A percentile compares a stretch with the other conserved stretches of the same genome.
phyloP scores from a whole-genome alignment of 306 rosid species.

The Dryas alaskensis region DNA sequence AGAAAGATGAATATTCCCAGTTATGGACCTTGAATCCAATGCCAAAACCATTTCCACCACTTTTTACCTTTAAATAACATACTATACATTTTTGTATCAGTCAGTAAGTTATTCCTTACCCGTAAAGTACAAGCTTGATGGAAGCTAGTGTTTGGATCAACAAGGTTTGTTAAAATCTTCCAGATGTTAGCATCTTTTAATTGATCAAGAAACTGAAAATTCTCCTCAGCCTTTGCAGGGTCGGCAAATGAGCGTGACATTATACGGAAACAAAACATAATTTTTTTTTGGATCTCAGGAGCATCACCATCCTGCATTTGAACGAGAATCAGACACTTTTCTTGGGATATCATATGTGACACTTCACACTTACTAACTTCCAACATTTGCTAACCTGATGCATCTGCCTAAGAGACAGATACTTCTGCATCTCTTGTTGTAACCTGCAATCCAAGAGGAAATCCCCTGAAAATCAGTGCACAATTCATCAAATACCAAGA shows the following conservation, averaged over 20 bases:
- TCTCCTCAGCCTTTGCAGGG: conserved; percentile 79
- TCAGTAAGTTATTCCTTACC: conserved; percentile 46
- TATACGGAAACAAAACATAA: conserved; percentile 65
- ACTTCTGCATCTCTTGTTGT: conserved; percentile 96
- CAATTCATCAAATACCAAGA: conserved; percentile 34
- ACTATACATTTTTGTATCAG: neutral
- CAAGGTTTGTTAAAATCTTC: conserved; percentile 83
- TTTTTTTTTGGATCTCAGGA: conserved; percentile 76
- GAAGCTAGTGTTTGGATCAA: conserved; percentile 72
- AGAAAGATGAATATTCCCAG: neutral
- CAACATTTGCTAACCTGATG: conserved; percentile 63
- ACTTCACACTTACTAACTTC: conserved; percentile 26
- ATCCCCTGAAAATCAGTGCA: conserved; percentile 37
- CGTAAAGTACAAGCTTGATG: conserved; percentile 62
- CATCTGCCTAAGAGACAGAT: conserved; percentile 67
- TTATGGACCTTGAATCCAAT: neutral
- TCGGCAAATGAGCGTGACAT: conserved; percentile 91
- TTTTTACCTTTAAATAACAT: conserved; percentile 5
- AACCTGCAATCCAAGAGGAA: conserved; percentile 67
- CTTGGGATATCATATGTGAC: conserved; percentile 25
- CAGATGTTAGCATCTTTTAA: conserved; percentile 91
- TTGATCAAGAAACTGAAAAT: conserved; percentile 80
- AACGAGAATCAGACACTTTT: conserved; percentile 38
- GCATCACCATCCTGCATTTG: conserved; percentile 77
- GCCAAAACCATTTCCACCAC: neutral